Base-by-base conservation (phyloP, 768 basidiomycete genomes). In the Guyanaporus albipodus region DNA sequence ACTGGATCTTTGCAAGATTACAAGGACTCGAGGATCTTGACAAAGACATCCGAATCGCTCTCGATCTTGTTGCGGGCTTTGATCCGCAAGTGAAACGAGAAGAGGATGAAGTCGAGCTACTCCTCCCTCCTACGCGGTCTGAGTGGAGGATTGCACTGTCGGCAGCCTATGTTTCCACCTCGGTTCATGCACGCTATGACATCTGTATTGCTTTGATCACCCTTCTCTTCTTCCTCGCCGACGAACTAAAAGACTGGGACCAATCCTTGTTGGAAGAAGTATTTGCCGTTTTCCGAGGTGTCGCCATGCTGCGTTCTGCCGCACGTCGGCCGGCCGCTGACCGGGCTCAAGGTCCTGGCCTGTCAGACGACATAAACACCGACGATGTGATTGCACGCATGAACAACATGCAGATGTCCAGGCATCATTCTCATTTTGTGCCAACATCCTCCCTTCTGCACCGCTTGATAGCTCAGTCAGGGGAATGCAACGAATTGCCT, bases 201-300 rank as follows among this genome's bases (percentile, higher is more conserved):
- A 72, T 91, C 26, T 79, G 79, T 49, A 70, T 87, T 18, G 74
- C 80, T 10, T 67, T 91, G 36, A 67, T 87, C 41, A 74, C 76
- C 19, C 64, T 90, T 22, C 72, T 91, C 15, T 83, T 88, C 61
- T 87, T 88, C 70, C 70, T 87, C 41, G 73, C 79, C 7, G 79
- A 83, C 21, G 77, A 82, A 31, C 66, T 85, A n/a, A 67, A 69
- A 28, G 67, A 71, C 27, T 85, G 85, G 81, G 80, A 84, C 58
- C 78, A 79, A 15, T 69, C 80, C 18, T 58, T 87, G 22, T 64
- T 87, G 38, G 81, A 79, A 8, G 86, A 90, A 60, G 77, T 88
- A 19, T 83, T 91, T 62, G 85, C 85, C 8, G 80, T 90, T 22
- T 89, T 85, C 55, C 77, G 87, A n/a, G 86, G 85, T 12, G 68